Percentiles rank a stretch among this genome's conserved stretches.
Evolutionary conservation across 805 yeast species (phyloP).

Genomic region (Candida hungchunana): DNA sequence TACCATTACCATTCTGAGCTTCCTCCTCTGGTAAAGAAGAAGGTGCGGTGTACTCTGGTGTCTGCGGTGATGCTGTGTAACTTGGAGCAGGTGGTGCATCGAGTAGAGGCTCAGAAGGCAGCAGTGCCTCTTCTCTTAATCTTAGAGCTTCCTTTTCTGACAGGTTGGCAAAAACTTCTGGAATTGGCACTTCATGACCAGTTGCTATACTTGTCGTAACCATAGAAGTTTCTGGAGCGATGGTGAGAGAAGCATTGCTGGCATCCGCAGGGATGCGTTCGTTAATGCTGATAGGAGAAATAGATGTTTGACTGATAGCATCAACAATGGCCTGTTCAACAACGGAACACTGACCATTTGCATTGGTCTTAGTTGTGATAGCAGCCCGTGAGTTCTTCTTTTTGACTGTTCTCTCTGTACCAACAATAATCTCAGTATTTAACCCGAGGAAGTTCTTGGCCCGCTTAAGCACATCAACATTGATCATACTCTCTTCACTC

Average conservation of each 20-base stretch:
- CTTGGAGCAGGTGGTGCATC: slow-evolving; percentile 20
- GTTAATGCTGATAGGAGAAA: slow-evolving; percentile 26
- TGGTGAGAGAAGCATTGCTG: slow-evolving; percentile 5
- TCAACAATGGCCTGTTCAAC: slow-evolving; percentile 10
- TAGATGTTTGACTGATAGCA: slow-evolving; percentile 20
- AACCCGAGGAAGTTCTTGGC: slow-evolving; percentile 76
- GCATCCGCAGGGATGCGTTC: too few species aligned
- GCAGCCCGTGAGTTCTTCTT: slow-evolving; percentile 10
- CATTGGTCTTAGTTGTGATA: not conserved
- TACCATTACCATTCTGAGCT: not conserved
- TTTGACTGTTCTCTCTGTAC: slow-evolving; percentile 53
- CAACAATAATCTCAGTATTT: slow-evolving; percentile 75
- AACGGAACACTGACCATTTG: not conserved
- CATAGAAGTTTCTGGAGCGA: not conserved
- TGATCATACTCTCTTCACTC: slow-evolving; percentile 44
- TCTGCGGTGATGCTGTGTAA: slow-evolving; percentile 8
- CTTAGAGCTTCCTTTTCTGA: slow-evolving; percentile 57
- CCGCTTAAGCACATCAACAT: slow-evolving; percentile 75
- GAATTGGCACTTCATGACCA: slow-evolving; percentile 10
- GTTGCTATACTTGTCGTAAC: slow-evolving; percentile 5
- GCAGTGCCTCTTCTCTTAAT: slow-evolving; percentile 50
- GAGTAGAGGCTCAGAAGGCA: slow-evolving; percentile 53
- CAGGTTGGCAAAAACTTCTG: slow-evolving; percentile 17
- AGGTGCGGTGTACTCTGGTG: slow-evolving; percentile 6
- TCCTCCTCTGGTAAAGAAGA: slow-evolving; percentile 3